Evolutionary conservation across 2,329 filamentous ascomycete genomes (phyloP).

Genomic region (Hypocrella siamensis): DNA sequence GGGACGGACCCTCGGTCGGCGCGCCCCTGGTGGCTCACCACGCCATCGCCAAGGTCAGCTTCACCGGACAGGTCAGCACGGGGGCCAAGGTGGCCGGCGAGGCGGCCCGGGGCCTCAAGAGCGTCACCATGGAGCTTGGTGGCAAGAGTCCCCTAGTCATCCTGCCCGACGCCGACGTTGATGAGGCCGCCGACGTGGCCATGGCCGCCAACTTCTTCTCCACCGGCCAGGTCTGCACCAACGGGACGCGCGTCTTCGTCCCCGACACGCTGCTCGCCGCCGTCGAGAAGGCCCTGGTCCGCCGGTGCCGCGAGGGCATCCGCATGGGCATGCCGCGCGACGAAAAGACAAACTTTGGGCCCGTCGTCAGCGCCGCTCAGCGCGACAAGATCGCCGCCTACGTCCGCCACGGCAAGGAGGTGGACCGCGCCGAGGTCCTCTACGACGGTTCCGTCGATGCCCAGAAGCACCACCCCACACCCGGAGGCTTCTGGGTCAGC

Average conservation of each 20-base stretch:
- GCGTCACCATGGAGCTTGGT: slow-evolving; percentile 82
- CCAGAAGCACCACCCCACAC: slow-evolving; percentile 32
- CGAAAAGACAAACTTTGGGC: slow-evolving; percentile 64
- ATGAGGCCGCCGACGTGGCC: slow-evolving; percentile 71
- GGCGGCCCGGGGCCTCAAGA: slow-evolving; percentile 70
- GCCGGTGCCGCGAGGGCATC: slow-evolving; percentile 44
- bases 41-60: slow-evolving; percentile 69
- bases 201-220: slow-evolving; percentile 95
- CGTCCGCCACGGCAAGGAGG: slow-evolving; percentile 57
- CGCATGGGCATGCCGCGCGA: slow-evolving; percentile 62
- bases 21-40: slow-evolving; percentile 59
- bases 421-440: slow-evolving; percentile 58
- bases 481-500: slow-evolving; percentile 65
- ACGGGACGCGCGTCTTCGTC: slow-evolving; percentile 78
- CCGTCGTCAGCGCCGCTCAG: slow-evolving; percentile 60
- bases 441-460: slow-evolving; percentile 49
- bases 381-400: slow-evolving; percentile 65
- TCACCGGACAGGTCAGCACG: slow-evolving; percentile 75
- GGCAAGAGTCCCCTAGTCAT: slow-evolving; percentile 74
- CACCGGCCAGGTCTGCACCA: slow-evolving; percentile 83
- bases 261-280: slow-evolving; percentile 45
- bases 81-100: slow-evolving; percentile 66
- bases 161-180: slow-evolving; percentile 63
- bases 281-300: slow-evolving; percentile 53
- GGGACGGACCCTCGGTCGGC: slow-evolving; percentile 56